phyloP scores from a whole-genome alignment of 2,329 filamentous ascomycete genomes.

The Trichoderma lentiforme region DNA sequence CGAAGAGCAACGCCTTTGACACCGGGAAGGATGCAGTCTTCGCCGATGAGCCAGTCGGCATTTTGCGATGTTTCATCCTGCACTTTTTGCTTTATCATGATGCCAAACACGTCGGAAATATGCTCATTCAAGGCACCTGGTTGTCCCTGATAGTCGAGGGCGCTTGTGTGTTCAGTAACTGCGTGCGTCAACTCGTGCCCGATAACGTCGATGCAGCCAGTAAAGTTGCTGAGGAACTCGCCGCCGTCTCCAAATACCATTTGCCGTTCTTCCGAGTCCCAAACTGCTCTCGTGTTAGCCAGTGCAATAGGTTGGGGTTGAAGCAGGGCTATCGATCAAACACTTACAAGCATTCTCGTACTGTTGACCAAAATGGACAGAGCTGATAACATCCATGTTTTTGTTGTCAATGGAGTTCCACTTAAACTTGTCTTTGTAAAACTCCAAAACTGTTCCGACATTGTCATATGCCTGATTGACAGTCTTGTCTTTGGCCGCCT shows the following conservation, averaged over 20 bases:
- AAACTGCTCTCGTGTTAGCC: constrained; percentile 34
- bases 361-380: constrained; percentile 49
- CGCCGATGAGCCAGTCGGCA: constrained; percentile 55
- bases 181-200: constrained; percentile 57
- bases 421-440: constrained; percentile 48
- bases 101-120: constrained; percentile 54
- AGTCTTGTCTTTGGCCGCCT: constrained; percentile 37
- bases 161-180: constrained; percentile 48
- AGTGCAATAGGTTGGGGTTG: no score
- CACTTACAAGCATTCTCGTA: constrained; percentile 51
- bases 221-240: constrained; percentile 50
- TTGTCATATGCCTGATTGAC: constrained; percentile 51
- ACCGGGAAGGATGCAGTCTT: constrained; percentile 49
- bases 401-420: constrained; percentile 53
- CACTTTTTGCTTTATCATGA: constrained; percentile 54
- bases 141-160: constrained; percentile 50
- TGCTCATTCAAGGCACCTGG: constrained; percentile 56
- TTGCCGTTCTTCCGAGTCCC: constrained; percentile 46
- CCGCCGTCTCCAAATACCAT: constrained; percentile 58
- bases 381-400: constrained; percentile 47
- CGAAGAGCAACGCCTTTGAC: constrained; percentile 51
- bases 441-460: constrained; percentile 46
- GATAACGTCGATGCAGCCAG: constrained; percentile 52
- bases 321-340: neutral
- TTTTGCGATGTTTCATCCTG: constrained; percentile 43